Base-by-base conservation (phyloP, 306 rosid species). In the Gastrolobium villosum region DNA sequence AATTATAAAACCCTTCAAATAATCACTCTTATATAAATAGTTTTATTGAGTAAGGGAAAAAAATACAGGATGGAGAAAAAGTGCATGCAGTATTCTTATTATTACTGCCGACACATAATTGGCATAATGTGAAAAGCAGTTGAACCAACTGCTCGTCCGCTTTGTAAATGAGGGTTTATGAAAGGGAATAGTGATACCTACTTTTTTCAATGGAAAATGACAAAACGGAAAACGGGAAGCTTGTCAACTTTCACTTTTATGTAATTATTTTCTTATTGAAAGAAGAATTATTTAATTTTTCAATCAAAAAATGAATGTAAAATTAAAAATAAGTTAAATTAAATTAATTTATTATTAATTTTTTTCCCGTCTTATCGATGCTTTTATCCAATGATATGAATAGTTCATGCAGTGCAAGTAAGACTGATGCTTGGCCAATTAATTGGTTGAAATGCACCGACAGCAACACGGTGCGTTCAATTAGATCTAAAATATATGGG, bases 51-150 rank as follows among this genome's bases (percentile, higher is more conserved):
- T 65, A 26, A 10, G 10, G 53, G 4, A 15, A 39, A 32, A 55
- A 56, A 55, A 34, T 5, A 13, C 5, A 5, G 15, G 39, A 11
- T 35, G 40, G 13, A 28, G 62, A 26, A 40, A 43, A 55, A 36
- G 35, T 45, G 30, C 46, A 63, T 39, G 61, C 4, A 32, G 48
- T 8, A 40, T 32, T 44, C 30, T 10, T 13, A 46, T 7, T n/a
- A 13, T 34, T 20, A 78, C 56, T 41, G 65, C 87, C 84, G 82
- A 84, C 84, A 84, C 72, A 11, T 63, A 59, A 54, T 7, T 63
- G 70, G 63, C 39, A 75, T 62, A 63, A 14, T 68, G 55, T 14
- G 79, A 55, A 55, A 70, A 39, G 9, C 79, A 30, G 82, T 65
- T 57, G 56, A 76, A 26, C 79, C 64, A 70, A 52, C 79, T 9